Base-by-base conservation (phyloP, 192 early-diverging fungal species). In the Diversispora epigaea region DNA sequence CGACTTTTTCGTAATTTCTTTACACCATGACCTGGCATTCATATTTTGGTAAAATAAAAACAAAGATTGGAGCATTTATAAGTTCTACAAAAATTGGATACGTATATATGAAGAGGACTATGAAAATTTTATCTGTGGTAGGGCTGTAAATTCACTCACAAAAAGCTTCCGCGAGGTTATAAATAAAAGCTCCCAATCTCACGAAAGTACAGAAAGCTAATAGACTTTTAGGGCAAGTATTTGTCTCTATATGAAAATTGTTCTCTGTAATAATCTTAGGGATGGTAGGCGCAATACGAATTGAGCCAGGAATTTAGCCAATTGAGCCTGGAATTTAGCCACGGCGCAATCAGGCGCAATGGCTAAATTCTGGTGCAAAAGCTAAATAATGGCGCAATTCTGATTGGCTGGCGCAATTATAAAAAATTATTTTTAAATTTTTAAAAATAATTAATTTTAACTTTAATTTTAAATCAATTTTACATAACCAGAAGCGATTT, bases 221-320 rank as follows among this genome's bases (percentile, higher is more conserved):
- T 43, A 63, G 41, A 4, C 61, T 63, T 63, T 8, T 63, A 63
- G 41, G 41, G 32, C 32, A 3, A 6, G 17, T 10, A 41, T 39
- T 63, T 63, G 10, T 43, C 40, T 6, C 17, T 63, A 63, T 6
- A 63, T 43, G 32, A 39, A 52, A 63, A 63, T 40, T 63, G 61
- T 63, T 6, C 61, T 19, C 17, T 19, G 61, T 40, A 63, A 43
- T 63, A 63, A 43, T 63, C 61, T 63, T 63, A n/a, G n/a, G n/a
- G n/a, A n/a, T n/a, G n/a, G n/a, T n/a, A n/a, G n/a, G n/a, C n/a
- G n/a, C n/a, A n/a, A n/a, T n/a, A n/a, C n/a, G n/a, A n/a, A n/a
- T n/a, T n/a, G n/a, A n/a, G n/a, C n/a, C n/a, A n/a, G n/a, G n/a
- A n/a, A n/a, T n/a, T n/a, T n/a, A n/a, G n/a, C n/a, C n/a, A n/a